phyloP scores from a whole-genome alignment of 2,329 filamentous ascomycete species.

The Amauroascus verrucosus region DNA sequence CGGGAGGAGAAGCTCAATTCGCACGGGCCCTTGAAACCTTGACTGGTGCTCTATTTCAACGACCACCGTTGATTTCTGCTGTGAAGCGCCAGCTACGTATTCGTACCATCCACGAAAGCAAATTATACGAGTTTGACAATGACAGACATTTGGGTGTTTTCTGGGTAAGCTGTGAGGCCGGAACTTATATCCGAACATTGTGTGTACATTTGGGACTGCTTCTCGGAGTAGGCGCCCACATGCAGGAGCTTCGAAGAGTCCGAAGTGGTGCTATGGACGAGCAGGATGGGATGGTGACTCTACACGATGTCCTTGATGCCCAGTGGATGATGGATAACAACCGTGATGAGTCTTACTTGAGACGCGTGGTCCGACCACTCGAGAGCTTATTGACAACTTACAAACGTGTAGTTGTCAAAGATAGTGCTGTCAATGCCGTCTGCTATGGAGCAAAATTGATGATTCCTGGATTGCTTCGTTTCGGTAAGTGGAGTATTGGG shows the following conservation, averaged over 20 bases:
- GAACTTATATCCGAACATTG: constrained; percentile 96
- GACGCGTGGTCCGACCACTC: constrained; percentile 80
- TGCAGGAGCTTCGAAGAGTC: constrained; percentile 95
- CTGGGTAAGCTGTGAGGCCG: constrained; percentile 98
- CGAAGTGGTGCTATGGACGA: constrained; percentile 93
- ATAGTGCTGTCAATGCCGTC: constrained; percentile 89
- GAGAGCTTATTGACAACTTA: constrained; percentile 87
- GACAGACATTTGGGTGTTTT: constrained; percentile 95
- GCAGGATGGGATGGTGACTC: constrained; percentile 74
- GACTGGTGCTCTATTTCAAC: constrained; percentile 93
- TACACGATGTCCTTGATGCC: constrained; percentile 91
- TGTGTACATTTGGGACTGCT: constrained; percentile 82
- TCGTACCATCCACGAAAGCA: constrained; percentile 94
- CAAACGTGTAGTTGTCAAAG: constrained; percentile 97
- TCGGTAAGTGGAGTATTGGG: constrained; percentile 49
- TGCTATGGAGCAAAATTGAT: constrained; percentile 99
- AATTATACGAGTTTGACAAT: constrained; percentile 95
- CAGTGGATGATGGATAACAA: constrained; percentile 96
- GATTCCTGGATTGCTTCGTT: constrained; percentile 90
- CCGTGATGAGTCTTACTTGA: constrained; percentile 83
- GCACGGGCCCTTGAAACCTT: constrained; percentile 88
- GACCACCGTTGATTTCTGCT: constrained; percentile 91
- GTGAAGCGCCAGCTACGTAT: constrained; percentile 98
- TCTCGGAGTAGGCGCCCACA: constrained; percentile 81
- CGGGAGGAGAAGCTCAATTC: constrained; percentile 86